A percentile compares a stretch with the other conserved stretches of the same genome.
phyloP scores from a whole-genome alignment of 1,284 basidiomycete genomes.

The Moesziomyces globuligerus region DNA sequence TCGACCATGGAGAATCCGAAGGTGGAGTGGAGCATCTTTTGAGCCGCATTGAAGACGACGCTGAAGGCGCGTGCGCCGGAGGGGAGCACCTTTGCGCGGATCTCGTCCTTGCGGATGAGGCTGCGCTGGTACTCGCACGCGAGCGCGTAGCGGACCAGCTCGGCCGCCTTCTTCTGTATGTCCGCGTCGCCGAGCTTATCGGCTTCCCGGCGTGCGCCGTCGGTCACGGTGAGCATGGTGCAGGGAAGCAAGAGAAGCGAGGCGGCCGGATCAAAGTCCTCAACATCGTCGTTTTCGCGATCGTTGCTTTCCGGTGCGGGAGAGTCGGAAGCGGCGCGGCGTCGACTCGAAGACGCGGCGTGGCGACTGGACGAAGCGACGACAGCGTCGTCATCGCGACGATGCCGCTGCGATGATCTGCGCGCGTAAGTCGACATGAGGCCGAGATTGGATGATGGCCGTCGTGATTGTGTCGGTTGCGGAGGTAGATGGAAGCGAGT shows the following conservation, averaged over 20 bases:
- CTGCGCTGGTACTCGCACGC: constrained; percentile 48
- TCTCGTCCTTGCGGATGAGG: constrained; percentile 41
- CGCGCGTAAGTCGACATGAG: not conserved
- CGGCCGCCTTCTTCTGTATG: constrained; percentile 43
- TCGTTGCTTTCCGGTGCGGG: constrained; percentile 3
- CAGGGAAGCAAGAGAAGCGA: not conserved
- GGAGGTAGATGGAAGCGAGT: too few species aligned
- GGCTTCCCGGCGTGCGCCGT: constrained; percentile 18
- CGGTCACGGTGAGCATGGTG: constrained; percentile 21
- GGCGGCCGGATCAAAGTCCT: constrained; percentile 12
- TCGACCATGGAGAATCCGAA: constrained; percentile 56
- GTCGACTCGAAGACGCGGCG: constrained; percentile 6
- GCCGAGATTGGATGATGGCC: too few species aligned
- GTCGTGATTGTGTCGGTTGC: too few species aligned
- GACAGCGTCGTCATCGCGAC: not conserved
- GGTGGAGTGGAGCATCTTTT: constrained; percentile 43
- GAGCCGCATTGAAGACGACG: constrained; percentile 54
- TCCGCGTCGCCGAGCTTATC: constrained; percentile 35
- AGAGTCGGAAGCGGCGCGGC: constrained; percentile 1
- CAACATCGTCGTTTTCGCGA: constrained; percentile 14
- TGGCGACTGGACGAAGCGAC: constrained; percentile 16
- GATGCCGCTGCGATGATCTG: not conserved
- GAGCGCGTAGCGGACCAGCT: constrained; percentile 52
- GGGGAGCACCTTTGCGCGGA: constrained; percentile 38
- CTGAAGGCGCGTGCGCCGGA: constrained; percentile 32